Conservation (phyloP, 257 asterid genomes). For the Salvia rosmarinus region DNA sequence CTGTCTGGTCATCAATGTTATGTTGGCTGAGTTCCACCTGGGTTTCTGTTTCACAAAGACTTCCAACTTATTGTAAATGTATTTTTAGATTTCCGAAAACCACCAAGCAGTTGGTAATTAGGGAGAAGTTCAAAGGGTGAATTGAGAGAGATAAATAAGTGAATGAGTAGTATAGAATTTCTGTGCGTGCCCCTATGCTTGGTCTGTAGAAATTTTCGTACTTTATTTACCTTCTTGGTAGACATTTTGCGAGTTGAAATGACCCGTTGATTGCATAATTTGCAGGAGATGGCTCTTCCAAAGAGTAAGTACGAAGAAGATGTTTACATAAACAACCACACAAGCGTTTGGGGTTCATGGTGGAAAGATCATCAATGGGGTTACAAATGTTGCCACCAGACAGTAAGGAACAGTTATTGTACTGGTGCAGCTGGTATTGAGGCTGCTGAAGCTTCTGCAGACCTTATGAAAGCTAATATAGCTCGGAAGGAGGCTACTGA, state of each 20-base stretch:
- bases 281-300: slow-evolving; percentile 78
- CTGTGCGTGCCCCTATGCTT: neutral
- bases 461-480: slow-evolving; percentile 91
- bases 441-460: slow-evolving; percentile 90
- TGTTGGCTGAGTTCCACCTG: neutral
- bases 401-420: slow-evolving; percentile 84
- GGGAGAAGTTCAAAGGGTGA: neutral
- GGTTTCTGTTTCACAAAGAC: neutral
- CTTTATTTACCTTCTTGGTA: neutral
- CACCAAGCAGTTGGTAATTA: neutral
- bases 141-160: neutral
- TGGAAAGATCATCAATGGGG: slow-evolving; percentile 99
- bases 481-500: slow-evolving; percentile 85
- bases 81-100: slow-evolving; percentile 1
- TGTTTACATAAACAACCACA: slow-evolving; percentile 70
- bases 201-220: neutral
- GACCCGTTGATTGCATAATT: slow-evolving; percentile 29
- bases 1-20: neutral
- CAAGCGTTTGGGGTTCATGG: slow-evolving; percentile 95
- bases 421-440: slow-evolving; percentile 95
- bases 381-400: slow-evolving; percentile 88
- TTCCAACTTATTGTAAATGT: neutral
- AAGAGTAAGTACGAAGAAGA: slow-evolving; percentile 95
- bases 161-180: neutral
- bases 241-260: slow-evolving; percentile 27